Evolutionary conservation across 768 basidiomycete genomes (phyloP).

Genomic region (Russula compacta): DNA sequence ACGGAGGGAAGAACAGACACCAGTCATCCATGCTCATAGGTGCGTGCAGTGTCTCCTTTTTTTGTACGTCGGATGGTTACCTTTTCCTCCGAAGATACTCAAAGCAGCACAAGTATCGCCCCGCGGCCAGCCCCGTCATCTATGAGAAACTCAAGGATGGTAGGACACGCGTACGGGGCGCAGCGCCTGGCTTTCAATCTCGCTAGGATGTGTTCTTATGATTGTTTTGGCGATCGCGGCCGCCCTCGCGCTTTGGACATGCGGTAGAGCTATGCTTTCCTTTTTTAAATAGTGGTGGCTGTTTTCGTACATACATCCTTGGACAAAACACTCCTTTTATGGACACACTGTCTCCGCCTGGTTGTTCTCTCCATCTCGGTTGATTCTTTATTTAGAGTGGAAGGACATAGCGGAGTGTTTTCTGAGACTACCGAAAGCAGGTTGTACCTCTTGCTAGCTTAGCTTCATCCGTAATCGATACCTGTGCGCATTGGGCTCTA

Average conservation of each 20-base stretch:
- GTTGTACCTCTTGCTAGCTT: background rate
- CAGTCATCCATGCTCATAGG: slow-evolving; percentile 57
- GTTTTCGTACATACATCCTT: background rate
- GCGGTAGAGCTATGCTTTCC: background rate
- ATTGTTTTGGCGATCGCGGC: background rate
- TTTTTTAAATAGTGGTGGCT: background rate
- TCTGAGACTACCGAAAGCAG: background rate
- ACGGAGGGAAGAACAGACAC: slow-evolving; percentile 24
- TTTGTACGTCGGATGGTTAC: background rate
- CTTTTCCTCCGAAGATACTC: slow-evolving; percentile 50
- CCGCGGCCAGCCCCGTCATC: slow-evolving; percentile 77
- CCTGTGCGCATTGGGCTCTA: background rate
- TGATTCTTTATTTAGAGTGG: background rate
- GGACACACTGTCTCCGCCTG: background rate
- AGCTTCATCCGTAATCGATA: background rate
- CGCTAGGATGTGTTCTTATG: background rate
- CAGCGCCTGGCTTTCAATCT: slow-evolving; percentile 30
- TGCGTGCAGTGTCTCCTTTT: slow-evolving; percentile 26
- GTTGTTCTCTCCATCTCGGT: background rate
- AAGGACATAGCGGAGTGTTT: background rate
- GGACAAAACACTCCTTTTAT: background rate
- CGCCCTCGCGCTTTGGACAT: background rate
- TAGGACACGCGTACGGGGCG: slow-evolving; percentile 59
- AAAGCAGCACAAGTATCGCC: slow-evolving; percentile 70
- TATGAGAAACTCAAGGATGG: slow-evolving; percentile 72